Base-by-base conservation (phyloP, 495 filamentous ascomycete genomes). In the Penicillium flavigenum region DNA sequence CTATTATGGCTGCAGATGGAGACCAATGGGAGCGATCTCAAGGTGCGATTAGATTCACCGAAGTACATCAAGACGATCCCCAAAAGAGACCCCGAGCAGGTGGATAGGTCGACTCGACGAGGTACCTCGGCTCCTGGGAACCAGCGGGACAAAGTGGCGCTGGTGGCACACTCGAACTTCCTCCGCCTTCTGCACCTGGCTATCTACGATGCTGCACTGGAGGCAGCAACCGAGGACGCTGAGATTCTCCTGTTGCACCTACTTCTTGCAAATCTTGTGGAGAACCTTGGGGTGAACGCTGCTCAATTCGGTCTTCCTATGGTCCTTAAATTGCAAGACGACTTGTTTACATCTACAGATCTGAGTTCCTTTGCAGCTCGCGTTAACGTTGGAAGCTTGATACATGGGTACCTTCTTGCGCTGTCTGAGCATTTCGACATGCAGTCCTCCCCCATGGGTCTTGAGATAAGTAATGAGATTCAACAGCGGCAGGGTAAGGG, bases 341-440 rank as follows among this genome's bases (percentile, higher is more conserved):
- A 95, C 63, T 86, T 92, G 51, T 80, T 82, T 51, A 81, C 81
- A 19, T 79, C 83, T 6, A 83, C 86, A 44, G 79, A 69, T 31
- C 46, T 79, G 41, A 59, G 63, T 8, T 71, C 82, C 26, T 82
- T 81, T 0, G 63, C 77, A 43, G 78, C 82, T 2, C 92, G 91
- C 62, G 79, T 94, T 24, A 85, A 89, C 26, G 76, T 94, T 20
- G 92, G 89, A 36, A 91, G 87, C 65, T 75, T 97, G 49, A 87
- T 92, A 22, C 88, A 93, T 66, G 91, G 92, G 6, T 96, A 96
- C 72, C 81, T 96, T 45, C 91, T 89, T 84, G 78, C 83, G 17
- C 61, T 96, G 56, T 86, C 80, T 19, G 86, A 92, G 59, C 84
- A 82, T 54, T 94, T 96, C 59, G 84, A 90, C 11, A 86, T 93